phyloP scores from a whole-genome alignment of 768 basidiomycete genomes.

The Agaricus subrufescens region DNA sequence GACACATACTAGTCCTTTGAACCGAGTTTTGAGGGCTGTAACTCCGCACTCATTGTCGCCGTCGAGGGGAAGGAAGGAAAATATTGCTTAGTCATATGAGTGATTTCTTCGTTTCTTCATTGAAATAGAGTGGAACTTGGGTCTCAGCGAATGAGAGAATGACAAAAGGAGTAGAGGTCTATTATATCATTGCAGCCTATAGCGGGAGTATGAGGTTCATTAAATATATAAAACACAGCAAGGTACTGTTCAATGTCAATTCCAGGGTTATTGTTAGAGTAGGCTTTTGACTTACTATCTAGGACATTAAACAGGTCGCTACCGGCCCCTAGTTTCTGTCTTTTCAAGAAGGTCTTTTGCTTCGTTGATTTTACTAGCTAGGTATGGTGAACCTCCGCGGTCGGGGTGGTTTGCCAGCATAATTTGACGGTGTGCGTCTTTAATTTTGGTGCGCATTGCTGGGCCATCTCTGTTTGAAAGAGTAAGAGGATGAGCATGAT shows the following conservation, averaged over 20 bases:
- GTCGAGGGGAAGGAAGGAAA: constrained; percentile 10
- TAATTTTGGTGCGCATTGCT: constrained; percentile 68
- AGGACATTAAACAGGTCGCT: background rate
- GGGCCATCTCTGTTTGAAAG: constrained; percentile 65
- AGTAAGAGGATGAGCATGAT: background rate
- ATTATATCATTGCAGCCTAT: constrained; percentile 7
- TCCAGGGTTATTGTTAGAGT: background rate
- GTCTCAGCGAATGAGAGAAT: background rate
- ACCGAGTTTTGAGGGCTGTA: constrained; percentile 71
- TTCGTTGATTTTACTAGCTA: constrained; percentile 98
- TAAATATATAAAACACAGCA: constrained; percentile 8
- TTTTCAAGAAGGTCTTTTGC: constrained; percentile 92
- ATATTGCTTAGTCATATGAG: constrained; percentile 27
- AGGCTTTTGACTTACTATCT: background rate
- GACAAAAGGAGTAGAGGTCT: constrained; percentile 1
- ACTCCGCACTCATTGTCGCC: constrained; percentile 26
- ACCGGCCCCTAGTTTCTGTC: constrained; percentile 49
- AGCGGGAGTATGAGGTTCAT: background rate
- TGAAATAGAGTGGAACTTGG: background rate
- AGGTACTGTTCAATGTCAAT: background rate
- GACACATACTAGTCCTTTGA: constrained; percentile 69
- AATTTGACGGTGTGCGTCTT: constrained; percentile 94
- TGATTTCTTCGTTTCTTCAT: background rate
- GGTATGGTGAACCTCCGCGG: constrained; percentile 95
- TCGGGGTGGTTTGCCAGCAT: constrained; percentile 99